Percentiles rank a stretch among this genome's conserved stretches.
Evolutionary conservation across 805 yeast genomes (phyloP).

Genomic region (Ogataea trehaloabstinens): DNA sequence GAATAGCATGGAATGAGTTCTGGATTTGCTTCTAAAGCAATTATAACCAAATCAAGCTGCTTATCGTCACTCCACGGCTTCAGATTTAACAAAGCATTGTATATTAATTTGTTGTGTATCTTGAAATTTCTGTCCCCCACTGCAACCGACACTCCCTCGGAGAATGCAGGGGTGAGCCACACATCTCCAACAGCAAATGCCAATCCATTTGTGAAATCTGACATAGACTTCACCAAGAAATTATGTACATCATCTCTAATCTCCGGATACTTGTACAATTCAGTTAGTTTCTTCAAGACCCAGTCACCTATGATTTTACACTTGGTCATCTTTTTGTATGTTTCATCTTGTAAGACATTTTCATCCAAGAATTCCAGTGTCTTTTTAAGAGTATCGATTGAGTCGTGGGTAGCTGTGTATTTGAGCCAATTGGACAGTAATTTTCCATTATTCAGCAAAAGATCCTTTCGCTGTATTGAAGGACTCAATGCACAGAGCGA

Average conservation of each 20-base stretch:
- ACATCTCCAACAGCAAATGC: slow-evolving; percentile 44
- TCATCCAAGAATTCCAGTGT: slow-evolving; percentile 48
- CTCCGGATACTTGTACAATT: slow-evolving; percentile 38
- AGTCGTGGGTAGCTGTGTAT: slow-evolving; percentile 53
- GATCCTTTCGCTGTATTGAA: slow-evolving; percentile 60
- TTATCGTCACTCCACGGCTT: slow-evolving; percentile 78
- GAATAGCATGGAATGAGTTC: slow-evolving; percentile 76
- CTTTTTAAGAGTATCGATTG: slow-evolving; percentile 36
- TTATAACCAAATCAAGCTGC: slow-evolving; percentile 55
- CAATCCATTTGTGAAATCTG: slow-evolving; percentile 50
- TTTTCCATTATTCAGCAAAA: slow-evolving; percentile 54
- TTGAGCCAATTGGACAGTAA: slow-evolving; percentile 69
- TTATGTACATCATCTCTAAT: slow-evolving; percentile 40
- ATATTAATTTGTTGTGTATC: slow-evolving; percentile 66
- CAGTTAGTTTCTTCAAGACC: slow-evolving; percentile 56
- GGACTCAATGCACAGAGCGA: slow-evolving; percentile 47
- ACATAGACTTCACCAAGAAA: slow-evolving; percentile 48
- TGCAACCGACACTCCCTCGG: slow-evolving; percentile 41
- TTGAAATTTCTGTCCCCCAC: slow-evolving; percentile 53
- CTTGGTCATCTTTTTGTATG: slow-evolving; percentile 66
- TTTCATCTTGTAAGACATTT: slow-evolving; percentile 54
- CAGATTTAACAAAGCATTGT: slow-evolving; percentile 57
- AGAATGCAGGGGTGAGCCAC: slow-evolving; percentile 39
- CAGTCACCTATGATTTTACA: slow-evolving; percentile 77
- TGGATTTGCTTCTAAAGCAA: slow-evolving; percentile 51